Base-by-base conservation (phyloP, 805 yeast genomes). In the Candida andamanensis region DNA sequence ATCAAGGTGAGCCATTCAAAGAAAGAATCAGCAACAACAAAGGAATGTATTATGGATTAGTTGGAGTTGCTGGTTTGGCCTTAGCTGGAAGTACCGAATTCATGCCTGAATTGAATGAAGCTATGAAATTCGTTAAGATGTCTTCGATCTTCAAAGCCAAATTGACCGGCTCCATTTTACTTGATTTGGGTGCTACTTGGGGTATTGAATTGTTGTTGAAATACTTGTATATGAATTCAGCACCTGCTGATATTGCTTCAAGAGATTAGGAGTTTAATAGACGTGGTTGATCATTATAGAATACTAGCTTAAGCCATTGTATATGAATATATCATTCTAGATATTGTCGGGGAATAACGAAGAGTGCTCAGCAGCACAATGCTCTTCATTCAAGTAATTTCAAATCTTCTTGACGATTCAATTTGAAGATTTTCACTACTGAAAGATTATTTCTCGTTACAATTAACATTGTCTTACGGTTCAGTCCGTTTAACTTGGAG, bases 1-100 rank as follows among this genome's bases (percentile, higher is more conserved):
- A 92, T 61, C 95, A 86, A 66, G 98, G 98, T 34, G 79, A 83
- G 46, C 98, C 98, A 35, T 92, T 92, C 68, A 81, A 95, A 58
- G 95, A 92, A 63, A 77, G 85, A 36, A 82, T 92, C 48, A 69
- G 68, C 33, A 95, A 83, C 58, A 92, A 92, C 64, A 84, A 80
- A 61, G 97, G 97, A 44, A 92, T 92, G 97, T 90, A 82, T 64
- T 90, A 85, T 47, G 98, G 98, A 15, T 71, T 92, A 36, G 54
- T 90, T 22, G 95, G 95, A 45, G 97, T 90, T 44, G 82, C 95
- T 15, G 85, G 74, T 24, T 71, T 92, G 49, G 95, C 97, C 2
- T 59, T 92, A 36, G 73, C 90, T 8, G 95, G 97, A 11, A 80
- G 97, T 4, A 87, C 97, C 15, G 98, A 92, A 60, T 82, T 90